Conservation (phyloP, 2,329 filamentous ascomycete genomes). For the Colletotrichum orbiculare region DNA sequence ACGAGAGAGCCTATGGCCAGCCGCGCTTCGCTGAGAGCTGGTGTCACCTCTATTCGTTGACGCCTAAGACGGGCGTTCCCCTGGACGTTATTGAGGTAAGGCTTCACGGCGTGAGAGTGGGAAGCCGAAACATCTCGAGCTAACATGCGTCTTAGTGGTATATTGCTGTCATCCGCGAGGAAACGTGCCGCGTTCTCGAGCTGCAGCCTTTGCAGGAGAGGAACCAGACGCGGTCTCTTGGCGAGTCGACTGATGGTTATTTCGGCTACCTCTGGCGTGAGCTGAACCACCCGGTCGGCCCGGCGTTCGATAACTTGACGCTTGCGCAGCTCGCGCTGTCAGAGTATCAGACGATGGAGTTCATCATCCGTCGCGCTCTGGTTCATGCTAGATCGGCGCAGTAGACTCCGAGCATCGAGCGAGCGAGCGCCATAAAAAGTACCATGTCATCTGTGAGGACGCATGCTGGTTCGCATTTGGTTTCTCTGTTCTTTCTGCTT, state of each 20-base stretch:
- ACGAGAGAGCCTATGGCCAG: constrained; percentile 54
- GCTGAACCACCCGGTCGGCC: constrained; percentile 53
- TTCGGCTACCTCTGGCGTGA: constrained; percentile 66
- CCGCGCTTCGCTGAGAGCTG: constrained; percentile 61
- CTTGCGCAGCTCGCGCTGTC: constrained; percentile 56
- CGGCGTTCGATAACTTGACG: constrained; percentile 59
- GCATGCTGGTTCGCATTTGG: constrained; percentile 1
- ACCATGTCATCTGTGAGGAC: not conserved
- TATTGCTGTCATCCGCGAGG: constrained; percentile 64
- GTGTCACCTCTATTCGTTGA: constrained; percentile 64
- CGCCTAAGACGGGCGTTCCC: constrained; percentile 59
- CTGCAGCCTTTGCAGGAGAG: constrained; percentile 55
- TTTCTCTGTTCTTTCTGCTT: not conserved
- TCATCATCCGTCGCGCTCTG: constrained; percentile 57
- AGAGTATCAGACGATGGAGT: constrained; percentile 63
- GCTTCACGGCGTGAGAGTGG: constrained; percentile 19
- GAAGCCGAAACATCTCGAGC: constrained; percentile 8
- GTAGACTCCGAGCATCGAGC: not conserved
- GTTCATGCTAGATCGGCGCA: constrained; percentile 23
- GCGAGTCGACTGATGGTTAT: constrained; percentile 52
- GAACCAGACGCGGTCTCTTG: constrained; percentile 48
- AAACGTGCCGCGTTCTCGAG: constrained; percentile 56
- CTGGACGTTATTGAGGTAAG: constrained; percentile 67
- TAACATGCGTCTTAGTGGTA: constrained; percentile 60
- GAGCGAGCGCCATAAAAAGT: too few species aligned